Base-by-base conservation (phyloP, 1,284 basidiomycete genomes). In the Peniophora sp. region DNA sequence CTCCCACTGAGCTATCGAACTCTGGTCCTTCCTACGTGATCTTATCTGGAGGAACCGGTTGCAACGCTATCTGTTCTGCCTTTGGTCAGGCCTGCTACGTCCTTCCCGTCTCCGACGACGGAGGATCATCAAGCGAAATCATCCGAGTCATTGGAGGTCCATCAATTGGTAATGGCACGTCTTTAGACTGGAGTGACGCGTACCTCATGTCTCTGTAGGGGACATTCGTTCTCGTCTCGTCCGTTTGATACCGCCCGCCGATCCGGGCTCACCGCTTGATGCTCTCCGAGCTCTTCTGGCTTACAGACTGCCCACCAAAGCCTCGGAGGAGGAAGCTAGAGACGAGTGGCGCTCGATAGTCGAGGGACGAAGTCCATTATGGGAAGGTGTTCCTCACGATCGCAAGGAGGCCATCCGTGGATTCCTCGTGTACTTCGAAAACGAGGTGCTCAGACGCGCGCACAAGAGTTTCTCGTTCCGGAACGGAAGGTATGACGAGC, bases 271-370 rank as follows among this genome's bases (percentile, higher is more conserved):
- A 3, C 79, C 83, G 20, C 68, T 87, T 53, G 74, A 81, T 54
- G 81, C 85, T 11, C 88, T 93, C 55, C 82, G 83, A 50, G 74
- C 74, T 39, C 75, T 97, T 9, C 76, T 97, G 44, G 81, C 89
- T 1, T 84, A 95, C 65, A 82, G 94, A 1, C 77, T 97, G 34
- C 87, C 92, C 2, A 68, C 79, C 0, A 71, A 78, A 22, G 79
- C 74, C 16, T 69, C 80, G 0, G 88, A 93, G 58, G 75, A 78
- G 47, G 81, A 84, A 53, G 91, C 92, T n/a, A 81, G 91, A 54
- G 89, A 92, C 27, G 78, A 91, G 59, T 97, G 94, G 93, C 75
- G 89, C 56, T 84, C 92, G 55, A 92, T 98, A 54, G 88, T 98
- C 12, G 95, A 98, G 69, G 96, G 96, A 0, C 76, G 77, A 24